Evolutionary conservation across 2,329 filamentous ascomycete species (phyloP).

Genomic region (Hymenoscyphus scutula): DNA sequence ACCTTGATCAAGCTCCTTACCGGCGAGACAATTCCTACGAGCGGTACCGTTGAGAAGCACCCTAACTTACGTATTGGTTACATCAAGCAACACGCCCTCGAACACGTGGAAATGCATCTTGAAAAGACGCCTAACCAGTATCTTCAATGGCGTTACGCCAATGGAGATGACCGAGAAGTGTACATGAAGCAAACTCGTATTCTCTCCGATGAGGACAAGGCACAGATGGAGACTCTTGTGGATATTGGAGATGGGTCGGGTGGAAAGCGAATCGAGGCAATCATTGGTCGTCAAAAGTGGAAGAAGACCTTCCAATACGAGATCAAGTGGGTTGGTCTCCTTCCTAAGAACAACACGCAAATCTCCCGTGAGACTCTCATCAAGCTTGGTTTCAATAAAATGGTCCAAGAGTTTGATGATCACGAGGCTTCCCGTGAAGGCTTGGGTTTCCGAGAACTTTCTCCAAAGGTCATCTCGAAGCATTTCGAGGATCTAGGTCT

Average conservation of each 20-base stretch:
- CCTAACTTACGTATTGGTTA: slow-evolving; percentile 98
- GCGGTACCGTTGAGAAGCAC: slow-evolving; percentile 93
- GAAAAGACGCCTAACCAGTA: slow-evolving; percentile 99
- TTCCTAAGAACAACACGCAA: slow-evolving; percentile 91
- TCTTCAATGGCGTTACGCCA: slow-evolving; percentile 95
- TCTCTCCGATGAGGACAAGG: slow-evolving; percentile 78
- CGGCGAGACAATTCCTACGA: slow-evolving; percentile 80
- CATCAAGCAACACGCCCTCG: slow-evolving; percentile 98
- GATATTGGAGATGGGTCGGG: slow-evolving; percentile 77
- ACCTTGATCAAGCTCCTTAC: slow-evolving; percentile 97
- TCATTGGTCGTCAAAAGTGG: slow-evolving; percentile 96
- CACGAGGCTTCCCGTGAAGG: slow-evolving; percentile 98
- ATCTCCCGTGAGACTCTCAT: slow-evolving; percentile 89
- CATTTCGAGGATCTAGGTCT: slow-evolving; percentile 97
- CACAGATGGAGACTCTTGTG: slow-evolving; percentile 87
- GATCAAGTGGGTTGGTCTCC: slow-evolving; percentile 85
- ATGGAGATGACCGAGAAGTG: slow-evolving; percentile 95
- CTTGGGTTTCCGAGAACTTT: slow-evolving; percentile 90
- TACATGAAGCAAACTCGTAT: slow-evolving; percentile 96
- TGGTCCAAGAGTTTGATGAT: slow-evolving; percentile 97
- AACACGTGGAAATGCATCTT: slow-evolving; percentile 99
- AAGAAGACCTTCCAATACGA: slow-evolving; percentile 99
- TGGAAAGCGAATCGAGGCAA: slow-evolving; percentile 72
- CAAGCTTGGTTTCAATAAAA: slow-evolving; percentile 82
- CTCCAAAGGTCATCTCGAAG: slow-evolving; percentile 91